Base-by-base conservation (phyloP, 495 filamentous ascomycete genomes). In the Penicillium goetzii region DNA sequence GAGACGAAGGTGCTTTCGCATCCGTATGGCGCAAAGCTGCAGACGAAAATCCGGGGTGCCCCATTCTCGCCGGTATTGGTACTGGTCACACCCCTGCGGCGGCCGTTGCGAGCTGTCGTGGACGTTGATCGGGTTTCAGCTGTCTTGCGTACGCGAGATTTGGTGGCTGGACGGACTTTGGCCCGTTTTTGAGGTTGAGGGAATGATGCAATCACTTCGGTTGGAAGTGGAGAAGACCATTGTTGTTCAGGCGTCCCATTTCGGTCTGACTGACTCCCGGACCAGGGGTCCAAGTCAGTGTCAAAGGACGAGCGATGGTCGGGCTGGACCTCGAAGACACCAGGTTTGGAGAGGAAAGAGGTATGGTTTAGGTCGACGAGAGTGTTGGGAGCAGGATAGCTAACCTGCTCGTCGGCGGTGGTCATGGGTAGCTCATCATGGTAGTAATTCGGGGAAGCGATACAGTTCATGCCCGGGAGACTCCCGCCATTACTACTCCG, bases 1-100 rank as follows among this genome's bases (percentile, higher is more conserved):
- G 90, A 93, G 11, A 87, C 88, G 70, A 99, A 97, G 0, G 87
- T 92, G 66, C 90, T 92, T 8, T 73, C 73, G 72, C 95, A 99
- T n/a, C 89, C 90, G 61, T 94, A 96, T 58, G 86, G 87, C 14
- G 85, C 75, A 76, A 97, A 94, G 61, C 89, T 88, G 78, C 94
- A 98, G 52, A 82, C 77, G 73, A 93, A 97, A 0, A 89, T 87
- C 4, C 90, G 87, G 2, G 80, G 83, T 57, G 86, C 80, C 0
- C 56, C 54, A 2, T 66, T 58, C 25, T 64, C 45, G 23, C 60
- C 56, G 56, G 71, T 69, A 34, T 70, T 72, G 7, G 33, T 38
- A 11, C 38, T 55, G 4, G 63, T 43, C 30, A n/a, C 51, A 23
- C 45, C 55, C 9, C 45, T 68, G 12, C 52, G 59, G 1, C 56